Conservation (phyloP, 2,329 filamentous ascomycete species). For the Talaromyces sp. region DNA sequence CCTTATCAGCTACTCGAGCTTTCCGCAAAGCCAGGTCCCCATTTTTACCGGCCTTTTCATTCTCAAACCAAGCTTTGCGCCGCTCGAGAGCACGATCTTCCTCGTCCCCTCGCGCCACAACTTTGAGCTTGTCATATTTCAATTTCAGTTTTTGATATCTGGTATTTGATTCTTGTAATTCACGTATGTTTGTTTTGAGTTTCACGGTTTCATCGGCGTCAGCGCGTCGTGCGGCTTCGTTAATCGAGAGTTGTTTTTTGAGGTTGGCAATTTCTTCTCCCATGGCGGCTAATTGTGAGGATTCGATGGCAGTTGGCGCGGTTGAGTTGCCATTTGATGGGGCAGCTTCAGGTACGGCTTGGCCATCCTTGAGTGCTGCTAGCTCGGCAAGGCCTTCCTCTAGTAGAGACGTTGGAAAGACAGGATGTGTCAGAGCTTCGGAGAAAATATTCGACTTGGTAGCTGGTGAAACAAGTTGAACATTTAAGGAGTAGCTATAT, state of each 20-base stretch:
- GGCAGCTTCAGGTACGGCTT: slow-evolving; percentile 2
- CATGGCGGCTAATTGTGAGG: slow-evolving; percentile 30
- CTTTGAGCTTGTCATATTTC: slow-evolving; percentile 30
- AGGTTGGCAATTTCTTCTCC: slow-evolving; percentile 40
- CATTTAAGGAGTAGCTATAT: slow-evolving; percentile 41
- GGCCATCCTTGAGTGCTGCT: slow-evolving; percentile 26
- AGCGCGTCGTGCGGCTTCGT: slow-evolving; percentile 36
- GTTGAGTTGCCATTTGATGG: not conserved
- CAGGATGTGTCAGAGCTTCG: slow-evolving; percentile 38
- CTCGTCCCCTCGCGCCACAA: slow-evolving; percentile 34
- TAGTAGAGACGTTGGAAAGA: slow-evolving; percentile 37
- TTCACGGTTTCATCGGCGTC: slow-evolving; percentile 35
- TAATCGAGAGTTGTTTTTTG: slow-evolving; percentile 36
- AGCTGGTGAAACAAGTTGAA: slow-evolving; percentile 30
- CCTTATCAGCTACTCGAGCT: slow-evolving; percentile 30
- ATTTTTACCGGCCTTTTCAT: slow-evolving; percentile 43
- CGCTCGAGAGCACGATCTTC: slow-evolving; percentile 40
- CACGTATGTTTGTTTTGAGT: slow-evolving; percentile 35
- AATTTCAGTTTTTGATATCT: slow-evolving; percentile 41
- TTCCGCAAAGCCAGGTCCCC: slow-evolving; percentile 38
- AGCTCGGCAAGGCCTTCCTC: slow-evolving; percentile 43
- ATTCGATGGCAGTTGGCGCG: slow-evolving; percentile 19
- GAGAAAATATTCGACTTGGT: slow-evolving; percentile 27
- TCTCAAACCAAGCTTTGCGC: slow-evolving; percentile 45
- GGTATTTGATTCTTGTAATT: slow-evolving; percentile 37